Evolutionary conservation across 805 yeast species (phyloP), one percentile per base, ranked within the genome.

Genomic region (Cyberlindnera maclurae): DNA sequence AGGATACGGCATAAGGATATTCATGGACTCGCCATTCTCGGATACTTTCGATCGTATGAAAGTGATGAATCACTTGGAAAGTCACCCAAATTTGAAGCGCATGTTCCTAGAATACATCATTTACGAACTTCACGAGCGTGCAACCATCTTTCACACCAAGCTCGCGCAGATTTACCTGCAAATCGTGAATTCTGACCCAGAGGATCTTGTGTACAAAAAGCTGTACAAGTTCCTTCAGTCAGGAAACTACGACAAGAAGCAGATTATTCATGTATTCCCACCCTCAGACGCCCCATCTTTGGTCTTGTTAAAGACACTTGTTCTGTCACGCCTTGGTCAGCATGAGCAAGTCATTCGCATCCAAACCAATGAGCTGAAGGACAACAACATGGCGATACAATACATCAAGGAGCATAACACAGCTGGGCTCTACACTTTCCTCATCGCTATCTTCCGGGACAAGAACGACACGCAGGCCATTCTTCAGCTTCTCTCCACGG

Each of bases 311-410:
- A 69, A 74, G 30, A 75, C 84, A 0, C 67, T 73, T 33, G 72
- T 88, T 3, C 66, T 82, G 38, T 70, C 70, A 33, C 70, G 75
- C 42, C 51, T 82, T 31, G 78, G 75, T 1, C 75, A 75, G 37
- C 85, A 84, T 52, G 67, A 69, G 10, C 70, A 75, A 36, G 79
- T 86, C 0, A 60, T 90, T 13, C 73, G 75, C 39, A 71, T 86
- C 2, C 65, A 78, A 18, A 76, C 75, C 34, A 67, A 72, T 35
- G 76, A 77, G 15, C 57, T 84, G 33, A 59, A 71, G 4, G 82
- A 82, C 51, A 68, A 74, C 34, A 59, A 59, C 15, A 62, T 65
- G n/a, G 83, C 95, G 0, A 69, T 81, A 43, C 54, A 60, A 3
- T 83, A 40, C 10, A 52, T 50, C 0, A 44, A 55, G 15, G 83